Percentiles rank a stretch among this genome's conserved stretches.
Evolutionary conservation across 495 filamentous ascomycete species (phyloP).

Genomic region (Tirmania nivea): DNA sequence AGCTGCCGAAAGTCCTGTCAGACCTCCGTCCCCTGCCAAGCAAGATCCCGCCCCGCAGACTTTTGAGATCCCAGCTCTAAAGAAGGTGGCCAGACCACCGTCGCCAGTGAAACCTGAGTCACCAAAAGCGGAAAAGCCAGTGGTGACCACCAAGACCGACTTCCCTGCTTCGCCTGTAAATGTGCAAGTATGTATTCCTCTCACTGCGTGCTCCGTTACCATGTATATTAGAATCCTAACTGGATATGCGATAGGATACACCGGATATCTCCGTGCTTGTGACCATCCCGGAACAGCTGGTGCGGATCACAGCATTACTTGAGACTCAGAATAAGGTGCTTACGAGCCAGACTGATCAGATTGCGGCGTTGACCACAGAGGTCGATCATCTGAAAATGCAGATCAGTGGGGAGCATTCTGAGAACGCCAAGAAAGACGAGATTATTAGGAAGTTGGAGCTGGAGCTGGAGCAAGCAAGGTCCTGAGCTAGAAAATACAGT

Average conservation of each 20-base stretch:
- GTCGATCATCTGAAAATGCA: conserved; percentile 49
- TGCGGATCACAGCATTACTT: conserved; percentile 43
- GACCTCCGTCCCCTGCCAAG: conserved; percentile 12
- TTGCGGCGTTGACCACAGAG: conserved; percentile 39
- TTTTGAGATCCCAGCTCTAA: not conserved
- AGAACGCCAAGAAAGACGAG: conserved; percentile 32
- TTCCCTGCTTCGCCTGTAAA: too few relatives aligned
- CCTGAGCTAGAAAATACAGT: conserved; percentile 6
- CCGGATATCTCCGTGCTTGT: not conserved
- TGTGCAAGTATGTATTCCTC: too few relatives aligned
- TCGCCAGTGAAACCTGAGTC: not conserved
- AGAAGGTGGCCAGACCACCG: not conserved
- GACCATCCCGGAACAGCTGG: conserved; percentile 17
- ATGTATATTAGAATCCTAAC: too few relatives aligned
- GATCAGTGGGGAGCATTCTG: conserved; percentile 25
- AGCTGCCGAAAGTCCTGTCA: conserved; percentile 15
- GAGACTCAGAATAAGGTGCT: conserved; percentile 42
- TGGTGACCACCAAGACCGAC: too few relatives aligned
- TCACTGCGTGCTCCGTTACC: too few relatives aligned
- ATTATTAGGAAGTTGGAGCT: conserved; percentile 46
- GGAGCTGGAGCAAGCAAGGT: conserved; percentile 37
- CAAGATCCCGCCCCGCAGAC: not conserved
- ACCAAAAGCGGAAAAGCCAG: too few relatives aligned
- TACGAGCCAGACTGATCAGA: conserved; percentile 37
- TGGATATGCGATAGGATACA: not conserved